These are phyloP conservation scores for Populus tremula DNA, from an alignment of 345 rosid genomes.

Conservation along the genomic window DNA sequence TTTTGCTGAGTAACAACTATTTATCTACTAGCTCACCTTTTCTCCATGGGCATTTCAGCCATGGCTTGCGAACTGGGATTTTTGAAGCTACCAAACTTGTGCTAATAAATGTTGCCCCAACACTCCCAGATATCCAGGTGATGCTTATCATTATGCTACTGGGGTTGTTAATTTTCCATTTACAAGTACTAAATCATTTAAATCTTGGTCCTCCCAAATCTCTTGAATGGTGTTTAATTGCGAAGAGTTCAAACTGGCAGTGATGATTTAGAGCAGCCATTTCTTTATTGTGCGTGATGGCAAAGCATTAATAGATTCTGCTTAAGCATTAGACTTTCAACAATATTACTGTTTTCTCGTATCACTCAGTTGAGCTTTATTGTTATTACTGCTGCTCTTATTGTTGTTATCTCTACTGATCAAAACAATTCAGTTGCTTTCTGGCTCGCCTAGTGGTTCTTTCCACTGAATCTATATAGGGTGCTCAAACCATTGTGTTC, in stretches of 20 bases:
- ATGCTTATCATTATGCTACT: conserved; percentile 10
- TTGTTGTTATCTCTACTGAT: neutral
- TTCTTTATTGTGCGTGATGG: neutral
- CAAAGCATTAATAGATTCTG: neutral
- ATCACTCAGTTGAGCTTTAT: neutral
- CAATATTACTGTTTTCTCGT: neutral
- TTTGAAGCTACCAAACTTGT: conserved; percentile 87
- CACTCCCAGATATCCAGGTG: conserved; percentile 88
- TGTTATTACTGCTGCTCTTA: neutral
- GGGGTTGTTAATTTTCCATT: neutral
- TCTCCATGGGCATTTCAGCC: conserved; percentile 46
- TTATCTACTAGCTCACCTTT: conserved; percentile 9
- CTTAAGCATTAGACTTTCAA: neutral
- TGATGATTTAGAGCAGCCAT: neutral
- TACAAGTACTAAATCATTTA: neutral
- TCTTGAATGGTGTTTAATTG: neutral
- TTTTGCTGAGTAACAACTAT: conserved; percentile 4
- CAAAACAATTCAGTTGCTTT: neutral
- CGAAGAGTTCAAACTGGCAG: neutral
- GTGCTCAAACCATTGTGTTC: neutral
- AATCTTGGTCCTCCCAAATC: neutral
- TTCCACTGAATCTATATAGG: neutral
- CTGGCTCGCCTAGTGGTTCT: neutral
- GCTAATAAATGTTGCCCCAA: conserved; percentile 84
- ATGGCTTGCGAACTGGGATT: conserved; percentile 94